Evolutionary conservation across 495 filamentous ascomycete genomes (phyloP), one percentile per base, ranked within the genome.

Genomic region (Podospora tetraspora): DNA sequence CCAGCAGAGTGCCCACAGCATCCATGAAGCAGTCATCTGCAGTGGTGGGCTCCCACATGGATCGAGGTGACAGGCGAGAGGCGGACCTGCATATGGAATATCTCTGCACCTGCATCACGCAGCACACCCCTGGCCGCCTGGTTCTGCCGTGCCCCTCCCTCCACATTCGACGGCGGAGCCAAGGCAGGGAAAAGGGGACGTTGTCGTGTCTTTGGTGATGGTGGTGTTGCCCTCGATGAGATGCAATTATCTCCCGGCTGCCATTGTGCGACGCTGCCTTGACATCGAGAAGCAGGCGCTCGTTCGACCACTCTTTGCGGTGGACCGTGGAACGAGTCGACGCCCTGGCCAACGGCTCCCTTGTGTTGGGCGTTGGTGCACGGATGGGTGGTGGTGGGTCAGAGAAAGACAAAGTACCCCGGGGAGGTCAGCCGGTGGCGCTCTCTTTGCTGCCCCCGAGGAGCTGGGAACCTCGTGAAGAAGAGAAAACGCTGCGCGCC

Each of bases 31-130:
- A 34, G 22, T 23, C 22, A 10, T 37, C 29, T 66, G 65, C 43
- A 52, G 43, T 61, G 64, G 43, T 66, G 64, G 13, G 24, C 34
- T 66, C 57, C 29, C 63, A 65, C 63, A 65, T 57, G 43, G 29
- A 52, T 19, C n/a, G 60, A 27, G 65, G 65, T 66, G 65, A 61
- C 65, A 66, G 58, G 29, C 32, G 25, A 56, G 23, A 57, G 66
- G 19, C 62, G 62, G 56, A 68, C 70, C 70, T 71, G 66, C 69
- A 71, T 68, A n/a, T 52, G 43, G 43, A 52, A 52, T 52, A 52
- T 52, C 43, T 43, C 66, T 68, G 66, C 69, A 27, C 62, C 62
- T 68, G 69, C 66, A 68, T 56, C 34, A 27, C 27, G 63, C 57
- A 65, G 43, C 43, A 52, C 43, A 52, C 43, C 43, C 43, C 43